Conservation (phyloP, 2,329 filamentous ascomycete genomes). For the Alternaria tenuissima region DNA sequence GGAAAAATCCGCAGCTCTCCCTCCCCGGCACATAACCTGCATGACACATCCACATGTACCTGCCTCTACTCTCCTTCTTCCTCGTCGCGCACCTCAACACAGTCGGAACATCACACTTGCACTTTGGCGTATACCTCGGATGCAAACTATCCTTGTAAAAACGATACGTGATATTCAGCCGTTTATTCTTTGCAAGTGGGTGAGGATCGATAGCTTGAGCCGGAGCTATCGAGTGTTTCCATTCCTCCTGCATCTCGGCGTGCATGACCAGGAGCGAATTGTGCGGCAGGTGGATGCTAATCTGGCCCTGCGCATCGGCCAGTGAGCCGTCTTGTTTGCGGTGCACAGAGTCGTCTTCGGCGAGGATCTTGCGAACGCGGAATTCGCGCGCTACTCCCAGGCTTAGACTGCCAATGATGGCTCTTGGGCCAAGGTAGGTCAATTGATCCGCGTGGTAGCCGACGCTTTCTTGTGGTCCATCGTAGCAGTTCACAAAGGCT, state of each 20-base stretch:
- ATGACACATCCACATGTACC: slow-evolving; percentile 96
- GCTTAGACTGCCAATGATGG: slow-evolving; percentile 88
- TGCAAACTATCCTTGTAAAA: slow-evolving; percentile 81
- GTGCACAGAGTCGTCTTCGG: slow-evolving; percentile 59
- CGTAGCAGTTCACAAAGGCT: slow-evolving; percentile 94
- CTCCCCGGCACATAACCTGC: slow-evolving; percentile 73
- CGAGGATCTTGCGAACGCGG: slow-evolving; percentile 78
- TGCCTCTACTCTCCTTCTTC: slow-evolving; percentile 77
- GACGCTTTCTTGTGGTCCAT: slow-evolving; percentile 80
- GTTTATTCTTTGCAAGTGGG: slow-evolving; percentile 77
- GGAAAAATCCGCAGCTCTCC: slow-evolving; percentile 53
- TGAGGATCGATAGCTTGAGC: slow-evolving; percentile 82
- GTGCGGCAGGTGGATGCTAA: slow-evolving; percentile 91
- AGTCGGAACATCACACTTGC: slow-evolving; percentile 74
- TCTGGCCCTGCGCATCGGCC: slow-evolving; percentile 79
- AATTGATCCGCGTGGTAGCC: slow-evolving; percentile 94
- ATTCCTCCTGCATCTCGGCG: slow-evolving; percentile 96
- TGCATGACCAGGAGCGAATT: slow-evolving; percentile 97
- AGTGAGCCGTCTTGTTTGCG: slow-evolving; percentile 49
- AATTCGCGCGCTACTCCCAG: slow-evolving; percentile 94
- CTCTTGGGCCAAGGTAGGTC: slow-evolving; percentile 88
- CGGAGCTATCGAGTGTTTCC: slow-evolving; percentile 88
- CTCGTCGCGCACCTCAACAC: slow-evolving; percentile 80
- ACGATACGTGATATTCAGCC: slow-evolving; percentile 95
- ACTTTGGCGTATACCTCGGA: slow-evolving; percentile 79